Conservation (phyloP, 2,329 filamentous ascomycete genomes). For the Rhynchosporium graminicola region DNA sequence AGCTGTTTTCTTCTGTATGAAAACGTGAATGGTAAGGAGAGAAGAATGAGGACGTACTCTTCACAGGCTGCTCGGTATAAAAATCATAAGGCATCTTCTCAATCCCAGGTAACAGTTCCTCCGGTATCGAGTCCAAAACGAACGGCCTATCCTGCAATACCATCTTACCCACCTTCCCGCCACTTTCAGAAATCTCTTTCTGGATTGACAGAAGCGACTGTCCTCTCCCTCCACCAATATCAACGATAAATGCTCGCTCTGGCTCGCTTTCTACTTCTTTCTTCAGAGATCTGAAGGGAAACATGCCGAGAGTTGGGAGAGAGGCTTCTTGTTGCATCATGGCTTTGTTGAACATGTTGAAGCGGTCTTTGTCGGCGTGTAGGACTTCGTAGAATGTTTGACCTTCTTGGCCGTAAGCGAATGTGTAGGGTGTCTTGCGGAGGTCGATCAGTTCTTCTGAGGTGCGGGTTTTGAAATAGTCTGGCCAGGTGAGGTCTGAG, state of each 20-base stretch:
- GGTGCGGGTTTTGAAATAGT: constrained; percentile 17
- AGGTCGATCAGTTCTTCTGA: constrained; percentile 19
- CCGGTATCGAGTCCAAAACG: constrained; percentile 13
- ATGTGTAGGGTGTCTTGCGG: constrained; percentile 23
- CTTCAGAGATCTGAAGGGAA: constrained; percentile 21
- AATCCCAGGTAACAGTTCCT: constrained; percentile 21
- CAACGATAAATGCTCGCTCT: constrained; percentile 18
- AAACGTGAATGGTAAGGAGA: background rate
- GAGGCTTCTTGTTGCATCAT: constrained; percentile 25
- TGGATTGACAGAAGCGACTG: constrained; percentile 18
- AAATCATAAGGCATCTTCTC: constrained; percentile 36
- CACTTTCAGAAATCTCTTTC: constrained; percentile 13
- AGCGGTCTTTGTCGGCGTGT: constrained; percentile 17
- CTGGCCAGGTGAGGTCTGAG: constrained; percentile 12
- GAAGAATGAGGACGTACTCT: constrained; percentile 14
- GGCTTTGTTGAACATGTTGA: constrained; percentile 24
- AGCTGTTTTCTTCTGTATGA: background rate
- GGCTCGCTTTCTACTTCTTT: constrained; percentile 15
- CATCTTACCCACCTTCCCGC: constrained; percentile 3
- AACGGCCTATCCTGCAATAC: constrained; percentile 21
- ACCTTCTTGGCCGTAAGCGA: constrained; percentile 22
- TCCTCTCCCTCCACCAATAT: constrained; percentile 22
- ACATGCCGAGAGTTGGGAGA: constrained; percentile 27
- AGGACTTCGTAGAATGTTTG: constrained; percentile 24
- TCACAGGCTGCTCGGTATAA: constrained; percentile 35